Conservation (phyloP, 345 rosid genomes). For the Pistacia atlantica region DNA sequence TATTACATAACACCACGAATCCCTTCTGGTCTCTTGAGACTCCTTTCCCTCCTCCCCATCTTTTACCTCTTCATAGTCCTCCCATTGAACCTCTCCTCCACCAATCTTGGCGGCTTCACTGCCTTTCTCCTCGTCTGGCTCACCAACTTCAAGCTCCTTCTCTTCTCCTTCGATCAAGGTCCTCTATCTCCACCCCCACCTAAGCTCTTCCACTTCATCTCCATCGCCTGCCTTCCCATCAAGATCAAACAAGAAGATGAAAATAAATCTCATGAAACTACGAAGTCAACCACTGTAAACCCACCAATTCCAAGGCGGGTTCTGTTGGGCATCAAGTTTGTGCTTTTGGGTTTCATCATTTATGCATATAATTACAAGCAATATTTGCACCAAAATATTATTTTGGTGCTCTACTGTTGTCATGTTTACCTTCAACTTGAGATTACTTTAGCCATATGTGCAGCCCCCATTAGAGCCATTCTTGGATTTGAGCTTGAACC, state of each 20-base stretch:
- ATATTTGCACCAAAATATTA: conserved; percentile 26
- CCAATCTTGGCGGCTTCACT: conserved; percentile 34
- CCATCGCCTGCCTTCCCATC: conserved; percentile 61
- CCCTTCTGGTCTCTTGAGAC: conserved; percentile 44
- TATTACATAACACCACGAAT: conserved; percentile 45
- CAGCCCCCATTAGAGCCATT: conserved; percentile 40
- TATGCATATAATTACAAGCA: conserved; percentile 37
- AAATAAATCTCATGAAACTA: neutral
- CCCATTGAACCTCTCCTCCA: conserved; percentile 44
- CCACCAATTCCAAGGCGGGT: neutral
- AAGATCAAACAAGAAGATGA: conserved; percentile 28
- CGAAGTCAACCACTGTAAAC: neutral
- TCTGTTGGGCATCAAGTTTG: conserved; percentile 36
- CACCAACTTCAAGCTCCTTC: conserved; percentile 66
- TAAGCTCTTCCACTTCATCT: conserved; percentile 51
- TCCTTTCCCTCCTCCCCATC: conserved; percentile 55
- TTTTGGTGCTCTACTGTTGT: conserved; percentile 37
- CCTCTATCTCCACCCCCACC: conserved; percentile 55
- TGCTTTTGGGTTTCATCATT: conserved; percentile 33
- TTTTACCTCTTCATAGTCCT: conserved; percentile 46
- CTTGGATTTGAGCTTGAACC: conserved; percentile 60
- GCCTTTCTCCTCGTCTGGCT: conserved; percentile 60
- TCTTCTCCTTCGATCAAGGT: conserved; percentile 58
- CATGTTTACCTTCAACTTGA: conserved; percentile 50
- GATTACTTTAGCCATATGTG: conserved; percentile 30